A percentile compares a stretch with the other conserved stretches of the same genome.
Conservation (phyloP, 2,329 filamentous ascomycete genomes). For the Leptographium flavum region DNA sequence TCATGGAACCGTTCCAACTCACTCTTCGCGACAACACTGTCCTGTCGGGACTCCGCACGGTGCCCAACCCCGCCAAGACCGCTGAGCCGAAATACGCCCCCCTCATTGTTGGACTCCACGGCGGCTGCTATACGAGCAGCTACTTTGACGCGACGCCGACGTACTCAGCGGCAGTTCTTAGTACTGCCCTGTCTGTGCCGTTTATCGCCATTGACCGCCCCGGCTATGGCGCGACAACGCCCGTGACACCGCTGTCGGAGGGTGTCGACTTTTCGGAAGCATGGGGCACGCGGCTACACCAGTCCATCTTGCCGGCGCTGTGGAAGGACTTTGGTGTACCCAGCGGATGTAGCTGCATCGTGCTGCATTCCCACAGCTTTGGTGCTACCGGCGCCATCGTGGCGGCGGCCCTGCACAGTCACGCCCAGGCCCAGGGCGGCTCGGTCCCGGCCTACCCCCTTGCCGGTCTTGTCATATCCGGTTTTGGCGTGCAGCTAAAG, state of each 20-base stretch:
- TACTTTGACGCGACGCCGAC: constrained; percentile 13
- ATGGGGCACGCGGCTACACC: constrained; percentile 8
- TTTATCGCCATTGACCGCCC: constrained; percentile 13
- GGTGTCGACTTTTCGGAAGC: constrained; percentile 6
- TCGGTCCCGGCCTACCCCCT: constrained; percentile 9
- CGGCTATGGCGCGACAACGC: constrained; percentile 9
- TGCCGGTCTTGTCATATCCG: constrained; percentile 11
- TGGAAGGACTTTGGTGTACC: constrained; percentile 11
- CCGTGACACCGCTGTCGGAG: constrained; percentile 5
- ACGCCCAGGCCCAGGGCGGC: neutral
- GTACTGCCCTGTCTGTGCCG: constrained; percentile 10
- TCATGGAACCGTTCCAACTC: constrained; percentile 6
- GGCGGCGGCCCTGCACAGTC: constrained; percentile 9
- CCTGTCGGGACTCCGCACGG: constrained; percentile 3
- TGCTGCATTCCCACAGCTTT: constrained; percentile 13
- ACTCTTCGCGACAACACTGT: constrained; percentile 2
- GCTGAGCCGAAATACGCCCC: constrained; percentile 2
- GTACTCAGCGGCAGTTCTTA: constrained; percentile 6
- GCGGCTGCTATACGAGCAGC: constrained; percentile 9
- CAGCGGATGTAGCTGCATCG: constrained; percentile 9
- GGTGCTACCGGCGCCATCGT: constrained; percentile 10
- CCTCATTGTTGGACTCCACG: constrained; percentile 12
- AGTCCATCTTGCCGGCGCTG: constrained; percentile 9
- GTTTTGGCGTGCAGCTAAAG: constrained; percentile 10
- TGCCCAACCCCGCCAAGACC: neutral